Evolutionary conservation across 2,329 filamentous ascomycete genomes (phyloP).

Genomic region (Cucurbitaria berberidis): DNA sequence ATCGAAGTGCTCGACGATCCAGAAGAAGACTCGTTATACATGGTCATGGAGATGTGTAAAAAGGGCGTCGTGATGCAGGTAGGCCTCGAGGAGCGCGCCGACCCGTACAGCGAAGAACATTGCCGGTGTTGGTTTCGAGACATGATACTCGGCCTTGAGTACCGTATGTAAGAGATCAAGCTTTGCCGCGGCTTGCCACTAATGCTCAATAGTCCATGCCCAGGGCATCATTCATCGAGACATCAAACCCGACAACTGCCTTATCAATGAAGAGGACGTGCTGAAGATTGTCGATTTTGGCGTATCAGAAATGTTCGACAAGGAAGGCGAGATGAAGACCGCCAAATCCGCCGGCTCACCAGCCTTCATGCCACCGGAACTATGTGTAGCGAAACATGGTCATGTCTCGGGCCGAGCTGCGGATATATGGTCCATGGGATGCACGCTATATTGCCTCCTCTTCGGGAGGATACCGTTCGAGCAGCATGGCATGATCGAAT

Average conservation of each 20-base stretch:
- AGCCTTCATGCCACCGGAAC: constrained; percentile 90
- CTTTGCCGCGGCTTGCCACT: constrained; percentile 14
- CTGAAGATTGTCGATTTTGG: constrained; percentile 98
- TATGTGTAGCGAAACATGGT: constrained; percentile 85
- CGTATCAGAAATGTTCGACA: constrained; percentile 99
- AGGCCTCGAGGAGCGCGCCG: constrained; percentile 79
- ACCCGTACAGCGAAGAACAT: constrained; percentile 80
- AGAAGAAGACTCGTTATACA: constrained; percentile 93
- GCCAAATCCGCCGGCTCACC: constrained; percentile 93
- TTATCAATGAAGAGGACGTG: constrained; percentile 89
- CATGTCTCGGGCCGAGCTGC: constrained; percentile 87
- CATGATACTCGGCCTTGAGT: constrained; percentile 92
- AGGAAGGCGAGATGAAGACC: constrained; percentile 83
- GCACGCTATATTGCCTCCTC: constrained; percentile 89
- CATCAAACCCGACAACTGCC: constrained; percentile 96
- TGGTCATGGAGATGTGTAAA: constrained; percentile 99
- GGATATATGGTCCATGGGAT: constrained; percentile 98
- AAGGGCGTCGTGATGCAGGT: constrained; percentile 98
- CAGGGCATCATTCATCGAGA: constrained; percentile 96
- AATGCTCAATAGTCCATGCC: constrained; percentile 71
- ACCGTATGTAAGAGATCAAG: constrained; percentile 63
- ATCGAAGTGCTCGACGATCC: constrained; percentile 96
- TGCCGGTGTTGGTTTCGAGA: constrained; percentile 95
- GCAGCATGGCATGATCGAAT: constrained; percentile 76
- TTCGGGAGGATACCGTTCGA: constrained; percentile 91